Evolutionary conservation across 2,329 filamentous ascomycete genomes (phyloP), one percentile per base, ranked within the genome.

Genomic region (Xylariaceae sp.): DNA sequence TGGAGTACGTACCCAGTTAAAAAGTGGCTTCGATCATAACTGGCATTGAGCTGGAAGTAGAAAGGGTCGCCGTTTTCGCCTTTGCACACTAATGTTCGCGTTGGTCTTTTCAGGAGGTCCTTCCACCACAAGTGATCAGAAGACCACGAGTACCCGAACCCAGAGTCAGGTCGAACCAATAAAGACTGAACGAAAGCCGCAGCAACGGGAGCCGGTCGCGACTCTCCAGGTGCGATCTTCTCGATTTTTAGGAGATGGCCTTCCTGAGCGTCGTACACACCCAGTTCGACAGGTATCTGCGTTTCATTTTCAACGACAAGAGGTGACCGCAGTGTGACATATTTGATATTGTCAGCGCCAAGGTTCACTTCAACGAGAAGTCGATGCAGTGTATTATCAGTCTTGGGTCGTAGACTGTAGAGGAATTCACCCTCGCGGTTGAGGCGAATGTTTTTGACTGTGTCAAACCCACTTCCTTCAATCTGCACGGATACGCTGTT

Each of bases 81-180:
- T 61, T 88, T 86, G 72, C 94, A 99, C 18, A 90, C 89, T 60
- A 99, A 81, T 1, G 93, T 96, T 60, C 87, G 84, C 0, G 90
- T 96, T 12, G 92, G 90, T 48, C 86, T 79, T 67, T 89, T 90
- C 48, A 97, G 75, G 42, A 99, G 74, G 61, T 97, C 94, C 69
- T 84, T 91, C 94, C 94, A 99, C 79, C 90, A 94, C 10, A 99
- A 73, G 39, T 85, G 83, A 66, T 97, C 91, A 44, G 84, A 87
- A 3, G 91, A 96, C 94, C 94, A 99, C 53, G 89, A 84, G 67
- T 97, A 99, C 1, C 94, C 94, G 64, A 99, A 99, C 4, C 94
- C 94, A 63, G 94, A 90, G 67, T 97, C 94, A 1, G 94, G 94
- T 33, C 94, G 84, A 41, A 99, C 78, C 9, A 99, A 81, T 7